Evolutionary conservation across 2,329 filamentous ascomycete genomes (phyloP).

Genomic region (Dothistroma pini): DNA sequence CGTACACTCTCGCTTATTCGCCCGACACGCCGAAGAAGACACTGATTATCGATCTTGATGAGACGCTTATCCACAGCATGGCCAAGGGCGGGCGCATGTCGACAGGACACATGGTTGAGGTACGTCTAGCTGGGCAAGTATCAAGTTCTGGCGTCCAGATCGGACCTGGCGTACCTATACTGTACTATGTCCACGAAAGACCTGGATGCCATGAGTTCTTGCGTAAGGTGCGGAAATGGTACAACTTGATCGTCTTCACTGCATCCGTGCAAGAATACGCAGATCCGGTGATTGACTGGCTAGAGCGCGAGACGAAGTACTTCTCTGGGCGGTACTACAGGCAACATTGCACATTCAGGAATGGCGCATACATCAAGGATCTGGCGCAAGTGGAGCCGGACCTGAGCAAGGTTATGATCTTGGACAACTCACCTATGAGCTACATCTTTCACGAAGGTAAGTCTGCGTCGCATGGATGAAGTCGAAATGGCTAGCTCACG

Average conservation of each 20-base stretch:
- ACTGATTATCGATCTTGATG: conserved; percentile 89
- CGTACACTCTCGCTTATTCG: conserved; percentile 65
- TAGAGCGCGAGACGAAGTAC: conserved; percentile 94
- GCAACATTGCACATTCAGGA: conserved; percentile 93
- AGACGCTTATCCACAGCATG: conserved; percentile 97
- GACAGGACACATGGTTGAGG: conserved; percentile 98
- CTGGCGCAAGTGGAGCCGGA: conserved; percentile 94
- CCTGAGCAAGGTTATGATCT: conserved; percentile 95
- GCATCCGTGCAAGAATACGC: conserved; percentile 98
- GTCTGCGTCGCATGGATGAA: conserved; percentile 31
- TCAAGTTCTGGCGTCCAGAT: conserved; percentile 38
- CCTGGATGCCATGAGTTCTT: conserved; percentile 96
- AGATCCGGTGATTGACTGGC: conserved; percentile 97
- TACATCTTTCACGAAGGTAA: conserved; percentile 98
- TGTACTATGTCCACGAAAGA: conserved; percentile 98
- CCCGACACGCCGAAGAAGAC: conserved; percentile 75
- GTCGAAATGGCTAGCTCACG: too few species aligned
- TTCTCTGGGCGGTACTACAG: conserved; percentile 92
- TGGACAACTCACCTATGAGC: conserved; percentile 97
- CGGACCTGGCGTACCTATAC: conserved; percentile 87
- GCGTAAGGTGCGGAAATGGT: conserved; percentile 93
- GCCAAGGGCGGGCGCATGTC: conserved; percentile 95
- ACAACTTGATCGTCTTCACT: conserved; percentile 94
- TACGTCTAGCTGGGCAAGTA: conserved; percentile 42
- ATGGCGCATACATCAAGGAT: conserved; percentile 98